These are phyloP conservation scores for Aspergillus terreus DNA, from an alignment of 2,329 filamentous ascomycete genomes.

Conservation along the genomic window DNA sequence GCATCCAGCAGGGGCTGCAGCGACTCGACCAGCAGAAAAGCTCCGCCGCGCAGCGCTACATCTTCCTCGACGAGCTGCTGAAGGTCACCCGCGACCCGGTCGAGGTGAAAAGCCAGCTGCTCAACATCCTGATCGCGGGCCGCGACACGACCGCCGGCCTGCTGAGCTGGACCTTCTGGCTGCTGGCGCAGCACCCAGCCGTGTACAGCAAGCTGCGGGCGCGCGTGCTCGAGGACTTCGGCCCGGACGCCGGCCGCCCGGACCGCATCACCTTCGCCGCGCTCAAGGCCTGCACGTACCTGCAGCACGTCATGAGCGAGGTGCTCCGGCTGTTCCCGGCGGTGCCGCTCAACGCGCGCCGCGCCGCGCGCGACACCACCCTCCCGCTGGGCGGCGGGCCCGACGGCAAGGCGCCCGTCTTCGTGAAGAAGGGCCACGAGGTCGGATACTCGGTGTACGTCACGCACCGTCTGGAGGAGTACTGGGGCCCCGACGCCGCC, in stretches of 20 bases:
- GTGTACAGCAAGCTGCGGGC: not conserved
- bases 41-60: not conserved
- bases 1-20: not conserved
- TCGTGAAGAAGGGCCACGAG: conserved; percentile 43
- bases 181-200: not conserved
- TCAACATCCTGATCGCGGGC: conserved; percentile 68
- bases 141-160: conserved; percentile 75
- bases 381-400: conserved; percentile 59
- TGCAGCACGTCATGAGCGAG: not conserved
- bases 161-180: conserved; percentile 35
- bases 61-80: not conserved
- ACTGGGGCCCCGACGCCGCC: conserved; percentile 38
- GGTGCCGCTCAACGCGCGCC: conserved; percentile 72
- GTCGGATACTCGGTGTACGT: conserved; percentile 44
- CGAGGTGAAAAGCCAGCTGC: not conserved
- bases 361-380: conserved; percentile 64
- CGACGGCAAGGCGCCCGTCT: conserved; percentile 37
- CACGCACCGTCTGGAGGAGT: conserved; percentile 38
- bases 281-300: not conserved
- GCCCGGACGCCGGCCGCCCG: not conserved
- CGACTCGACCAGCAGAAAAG: not conserved
- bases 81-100: not conserved
- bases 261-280: not conserved
- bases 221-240: not conserved
- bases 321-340: conserved; percentile 67